Conservation (phyloP, 352 stramenopile species). For the Phytopythium boreale region DNA sequence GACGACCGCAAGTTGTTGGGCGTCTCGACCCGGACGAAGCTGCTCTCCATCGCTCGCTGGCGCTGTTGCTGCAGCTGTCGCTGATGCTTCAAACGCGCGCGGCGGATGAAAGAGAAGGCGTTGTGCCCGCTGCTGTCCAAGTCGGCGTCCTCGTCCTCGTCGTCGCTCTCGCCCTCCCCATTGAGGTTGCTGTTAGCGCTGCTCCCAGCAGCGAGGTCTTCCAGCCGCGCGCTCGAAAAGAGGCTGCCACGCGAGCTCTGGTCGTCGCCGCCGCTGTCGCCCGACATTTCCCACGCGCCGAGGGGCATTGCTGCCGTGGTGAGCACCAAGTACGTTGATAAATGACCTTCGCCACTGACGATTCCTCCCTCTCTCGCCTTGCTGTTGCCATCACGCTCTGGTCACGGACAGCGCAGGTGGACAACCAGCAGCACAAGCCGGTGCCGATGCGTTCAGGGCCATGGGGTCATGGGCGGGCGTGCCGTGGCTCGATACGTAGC, state of each 20-base stretch:
- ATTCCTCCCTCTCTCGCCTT: neutral
- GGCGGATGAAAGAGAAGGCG: neutral
- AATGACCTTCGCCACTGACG: neutral
- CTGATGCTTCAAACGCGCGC: neutral
- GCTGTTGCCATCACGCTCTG: neutral
- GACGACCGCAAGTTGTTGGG: constrained; percentile 3
- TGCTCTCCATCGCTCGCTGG: neutral
- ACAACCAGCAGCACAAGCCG: neutral
- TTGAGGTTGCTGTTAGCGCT: neutral
- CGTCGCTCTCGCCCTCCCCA: neutral
- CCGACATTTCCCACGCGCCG: neutral
- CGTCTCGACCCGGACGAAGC: neutral
- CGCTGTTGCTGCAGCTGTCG: neutral
- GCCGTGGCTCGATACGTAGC: no score
- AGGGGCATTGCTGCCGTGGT: neutral
- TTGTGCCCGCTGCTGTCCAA: neutral
- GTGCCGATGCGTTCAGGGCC: neutral
- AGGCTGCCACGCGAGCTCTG: constrained; percentile 1
- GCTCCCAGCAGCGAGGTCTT: neutral
- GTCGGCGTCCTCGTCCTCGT: neutral
- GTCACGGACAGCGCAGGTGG: no score
- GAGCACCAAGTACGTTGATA: neutral
- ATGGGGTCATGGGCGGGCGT: neutral
- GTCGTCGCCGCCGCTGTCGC: neutral
- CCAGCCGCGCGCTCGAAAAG: constrained; percentile 6